A percentile compares a stretch with the other conserved stretches of the same genome.
Conservation (phyloP, 345 rosid species). For the Syzygium aromaticum region DNA sequence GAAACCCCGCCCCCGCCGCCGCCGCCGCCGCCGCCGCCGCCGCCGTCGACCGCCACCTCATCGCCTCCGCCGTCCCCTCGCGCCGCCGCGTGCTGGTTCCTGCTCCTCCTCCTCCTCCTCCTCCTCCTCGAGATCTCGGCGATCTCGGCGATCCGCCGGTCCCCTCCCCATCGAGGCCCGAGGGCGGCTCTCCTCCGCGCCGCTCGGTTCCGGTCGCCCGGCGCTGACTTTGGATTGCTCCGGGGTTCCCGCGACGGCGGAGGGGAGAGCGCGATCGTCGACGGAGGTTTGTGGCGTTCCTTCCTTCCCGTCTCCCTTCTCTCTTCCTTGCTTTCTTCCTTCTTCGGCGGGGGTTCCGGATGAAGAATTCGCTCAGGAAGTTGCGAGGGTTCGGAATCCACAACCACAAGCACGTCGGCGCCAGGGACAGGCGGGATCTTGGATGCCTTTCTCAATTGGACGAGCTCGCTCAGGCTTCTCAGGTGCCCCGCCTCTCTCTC, state of each 20-base stretch:
- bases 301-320: too few species aligned
- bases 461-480: constrained; percentile 72
- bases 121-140: neutral
- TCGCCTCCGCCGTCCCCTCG: neutral
- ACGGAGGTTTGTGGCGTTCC: too few species aligned
- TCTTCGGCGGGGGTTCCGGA: neutral
- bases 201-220: neutral
- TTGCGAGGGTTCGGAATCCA: constrained; percentile 52
- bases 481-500: constrained; percentile 23
- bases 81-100: neutral
- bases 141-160: neutral
- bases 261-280: neutral
- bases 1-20: neutral
- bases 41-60: neutral
- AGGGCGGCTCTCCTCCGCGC: neutral
- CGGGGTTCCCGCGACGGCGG: neutral
- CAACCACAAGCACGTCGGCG: constrained; percentile 29
- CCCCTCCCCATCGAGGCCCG: neutral
- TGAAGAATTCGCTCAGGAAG: constrained; percentile 52
- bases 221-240: neutral
- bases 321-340: too few species aligned
- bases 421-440: constrained; percentile 37
- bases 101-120: too few species aligned
- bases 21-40: neutral
- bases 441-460: constrained; percentile 33